phyloP scores from a whole-genome alignment of 2,329 filamentous ascomycete genomes.

The Septoria linicola region DNA sequence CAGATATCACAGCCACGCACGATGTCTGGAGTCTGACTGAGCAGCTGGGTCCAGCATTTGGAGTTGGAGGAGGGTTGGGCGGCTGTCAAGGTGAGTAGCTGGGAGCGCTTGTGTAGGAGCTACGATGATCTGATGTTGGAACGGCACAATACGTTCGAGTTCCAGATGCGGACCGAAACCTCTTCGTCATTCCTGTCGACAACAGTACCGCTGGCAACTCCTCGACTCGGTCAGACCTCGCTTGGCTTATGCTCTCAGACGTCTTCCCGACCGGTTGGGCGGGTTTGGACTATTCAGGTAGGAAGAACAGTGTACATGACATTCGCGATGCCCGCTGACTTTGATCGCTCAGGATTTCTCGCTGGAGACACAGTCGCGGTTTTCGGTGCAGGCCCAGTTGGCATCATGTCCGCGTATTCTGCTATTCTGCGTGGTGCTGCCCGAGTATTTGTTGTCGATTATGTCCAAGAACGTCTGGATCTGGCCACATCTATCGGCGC shows the following conservation, averaged over 20 bases:
- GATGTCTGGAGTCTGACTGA: no score
- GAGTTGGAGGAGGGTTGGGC: background rate
- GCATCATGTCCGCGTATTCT: slow-evolving; percentile 64
- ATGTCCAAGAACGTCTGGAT: slow-evolving; percentile 60
- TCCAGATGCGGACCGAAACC: background rate
- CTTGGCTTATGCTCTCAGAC: background rate
- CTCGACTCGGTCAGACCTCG: slow-evolving; percentile 38
- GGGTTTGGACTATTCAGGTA: background rate
- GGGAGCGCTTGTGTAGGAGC: background rate
- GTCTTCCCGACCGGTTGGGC: background rate
- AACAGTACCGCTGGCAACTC: background rate
- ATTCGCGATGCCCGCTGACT: no score
- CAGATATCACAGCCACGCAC: slow-evolving; percentile 16
- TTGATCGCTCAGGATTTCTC: slow-evolving; percentile 6
- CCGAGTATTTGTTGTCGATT: slow-evolving; percentile 61
- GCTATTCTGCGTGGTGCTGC: slow-evolving; percentile 60
- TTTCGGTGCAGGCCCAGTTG: slow-evolving; percentile 56
- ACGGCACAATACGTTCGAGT: slow-evolving; percentile 51
- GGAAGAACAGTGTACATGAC: no score
- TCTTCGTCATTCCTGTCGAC: background rate
- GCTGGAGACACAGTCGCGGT: background rate
- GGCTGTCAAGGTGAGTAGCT: background rate
- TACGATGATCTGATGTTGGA: background rate
- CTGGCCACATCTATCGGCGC: slow-evolving; percentile 62
- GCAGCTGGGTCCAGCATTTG: no score